phyloP scores from a whole-genome alignment of 2,329 filamentous ascomycete species.

The Scolecobasidium constrictum region DNA sequence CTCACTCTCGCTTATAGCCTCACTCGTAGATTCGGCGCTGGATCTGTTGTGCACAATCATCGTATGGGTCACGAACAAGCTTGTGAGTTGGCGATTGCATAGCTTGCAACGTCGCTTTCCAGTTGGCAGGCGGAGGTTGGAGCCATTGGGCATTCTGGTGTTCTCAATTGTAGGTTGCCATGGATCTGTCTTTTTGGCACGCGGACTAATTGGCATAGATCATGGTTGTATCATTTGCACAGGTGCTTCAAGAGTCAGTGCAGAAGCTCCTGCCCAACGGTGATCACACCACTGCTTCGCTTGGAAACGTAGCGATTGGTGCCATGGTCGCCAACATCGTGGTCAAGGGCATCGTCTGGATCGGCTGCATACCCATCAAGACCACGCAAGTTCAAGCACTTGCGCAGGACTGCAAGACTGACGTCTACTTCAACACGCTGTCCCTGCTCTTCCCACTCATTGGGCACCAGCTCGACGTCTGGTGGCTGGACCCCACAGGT shows the following conservation, averaged over 20 bases:
- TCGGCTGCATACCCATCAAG: slow-evolving; percentile 48
- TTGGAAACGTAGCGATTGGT: slow-evolving; percentile 43
- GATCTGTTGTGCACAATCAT: slow-evolving; percentile 51
- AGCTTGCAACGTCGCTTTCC: slow-evolving; percentile 44
- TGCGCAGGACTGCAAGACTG: slow-evolving; percentile 52
- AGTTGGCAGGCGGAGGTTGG: slow-evolving; percentile 63
- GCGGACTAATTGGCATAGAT: slow-evolving; percentile 60
- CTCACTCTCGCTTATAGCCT: slow-evolving; percentile 51
- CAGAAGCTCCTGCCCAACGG: slow-evolving; percentile 43
- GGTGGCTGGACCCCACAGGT: slow-evolving; percentile 58
- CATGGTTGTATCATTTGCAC: slow-evolving; percentile 76
- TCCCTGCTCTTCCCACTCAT: slow-evolving; percentile 53
- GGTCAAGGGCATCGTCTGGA: slow-evolving; percentile 49
- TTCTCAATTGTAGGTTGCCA: slow-evolving; percentile 53
- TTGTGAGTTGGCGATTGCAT: slow-evolving; percentile 46
- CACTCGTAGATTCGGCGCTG: slow-evolving; percentile 49
- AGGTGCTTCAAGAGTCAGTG: slow-evolving; percentile 54
- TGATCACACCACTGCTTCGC: slow-evolving; percentile 35
- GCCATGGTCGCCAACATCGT: slow-evolving; percentile 48
- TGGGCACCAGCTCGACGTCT: slow-evolving; percentile 46
- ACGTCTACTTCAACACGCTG: slow-evolving; percentile 54
- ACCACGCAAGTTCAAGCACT: slow-evolving; percentile 55
- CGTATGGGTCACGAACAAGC: slow-evolving; percentile 47
- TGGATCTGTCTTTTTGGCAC: not conserved
- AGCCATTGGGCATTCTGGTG: slow-evolving; percentile 69